Base-by-base conservation (phyloP, 805 yeast species). In the Starmerella riodocensis region DNA sequence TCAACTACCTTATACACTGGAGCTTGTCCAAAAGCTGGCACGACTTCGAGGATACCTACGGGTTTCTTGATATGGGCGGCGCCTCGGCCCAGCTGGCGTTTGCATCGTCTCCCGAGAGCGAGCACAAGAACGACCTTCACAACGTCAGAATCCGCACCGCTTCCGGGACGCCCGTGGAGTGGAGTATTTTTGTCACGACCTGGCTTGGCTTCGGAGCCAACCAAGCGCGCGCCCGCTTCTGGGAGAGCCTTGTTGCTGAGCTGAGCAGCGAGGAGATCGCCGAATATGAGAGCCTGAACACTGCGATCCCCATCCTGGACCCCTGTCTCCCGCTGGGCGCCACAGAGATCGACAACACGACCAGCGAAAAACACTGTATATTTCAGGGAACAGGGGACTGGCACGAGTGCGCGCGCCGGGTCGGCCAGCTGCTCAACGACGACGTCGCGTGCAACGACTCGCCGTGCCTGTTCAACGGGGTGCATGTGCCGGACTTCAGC, bases 61-160 rank as follows among this genome's bases (percentile, higher is more conserved):
- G 98, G 4, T 88, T 91, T 52, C 79, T 91, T 88, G 98, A 91
- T 58, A 91, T 91, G 98, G 98, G 98, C 13, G 98, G 98, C 12
- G 98, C 98, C 0, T 84, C 95, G 2, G 84, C 95, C 0, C 98
- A 91, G 55, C 73, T 91, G 18, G 94, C 97, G 7, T 91, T 86
- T 67, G 85, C 81, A 7, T 96, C 96, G 0, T 11, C 36, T 5
- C 4, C 23, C 3, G 67, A 69, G 29, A 59, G 78, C 6, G 60
- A 56, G 20, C 69, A 69, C 46, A 93, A 84, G 56, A 56, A 61
- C 30, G 86, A 86, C 39, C 67, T 86, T 39, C 72, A 78, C 22
- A 67, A 65, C 2, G 71, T 91, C 2, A 65, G 68, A 13, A 61
- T 91, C 41, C 69, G 85, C 40, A 77, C 73, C 36, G 58, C 78